Conservation (phyloP, 148 eudicot genomes). For the Camellia granthamiana region DNA sequence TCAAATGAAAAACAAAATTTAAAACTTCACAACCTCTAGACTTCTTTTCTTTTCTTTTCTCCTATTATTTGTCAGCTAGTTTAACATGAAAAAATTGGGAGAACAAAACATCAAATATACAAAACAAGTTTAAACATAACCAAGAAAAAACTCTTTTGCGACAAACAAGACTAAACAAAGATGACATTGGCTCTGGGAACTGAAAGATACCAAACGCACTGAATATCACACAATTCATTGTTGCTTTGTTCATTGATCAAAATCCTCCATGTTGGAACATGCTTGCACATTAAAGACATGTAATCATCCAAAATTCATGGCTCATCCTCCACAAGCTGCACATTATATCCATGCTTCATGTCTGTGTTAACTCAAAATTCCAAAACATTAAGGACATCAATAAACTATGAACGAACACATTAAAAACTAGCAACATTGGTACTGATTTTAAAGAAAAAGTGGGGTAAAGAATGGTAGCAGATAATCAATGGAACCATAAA, state of each 20-base stretch:
- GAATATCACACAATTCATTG: neutral
- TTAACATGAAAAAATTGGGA: neutral
- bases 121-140: constrained; percentile 8
- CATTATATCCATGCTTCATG: constrained; percentile 32
- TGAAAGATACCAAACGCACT: neutral
- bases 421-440: constrained; percentile 7
- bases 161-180: neutral
- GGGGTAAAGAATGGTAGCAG: neutral
- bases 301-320: constrained; percentile 3
- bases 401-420: constrained; percentile 9
- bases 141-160: neutral
- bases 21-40: neutral
- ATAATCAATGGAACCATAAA: too few species aligned
- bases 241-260: neutral
- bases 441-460: neutral
- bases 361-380: constrained; percentile 33
- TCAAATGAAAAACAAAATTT: neutral
- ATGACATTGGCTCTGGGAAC: neutral
- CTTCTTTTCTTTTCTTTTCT: neutral
- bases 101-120: neutral
- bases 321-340: constrained; percentile 43
- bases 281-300: neutral
- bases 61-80: constrained; percentile 2
- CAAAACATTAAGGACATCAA: constrained; percentile 9
- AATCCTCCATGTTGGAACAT: neutral